These are phyloP conservation scores for Penicillium frequentans DNA, from an alignment of 2,329 filamentous ascomycete species.

Conservation along the genomic window DNA sequence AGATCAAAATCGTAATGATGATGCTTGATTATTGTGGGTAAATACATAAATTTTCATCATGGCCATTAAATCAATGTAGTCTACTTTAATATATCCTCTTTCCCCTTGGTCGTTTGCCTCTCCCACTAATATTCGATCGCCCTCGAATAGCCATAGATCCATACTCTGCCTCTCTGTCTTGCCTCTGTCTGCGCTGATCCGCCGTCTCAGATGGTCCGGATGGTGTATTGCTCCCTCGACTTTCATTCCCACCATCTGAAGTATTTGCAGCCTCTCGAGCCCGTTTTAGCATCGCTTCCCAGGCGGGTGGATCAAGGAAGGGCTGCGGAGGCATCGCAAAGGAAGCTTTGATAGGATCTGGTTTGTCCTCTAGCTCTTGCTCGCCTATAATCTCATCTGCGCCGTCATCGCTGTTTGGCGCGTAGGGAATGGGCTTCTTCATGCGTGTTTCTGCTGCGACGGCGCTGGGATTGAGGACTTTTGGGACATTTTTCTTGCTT, in stretches of 20 bases:
- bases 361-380: neutral
- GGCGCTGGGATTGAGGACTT: slow-evolving; percentile 26
- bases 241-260: slow-evolving; percentile 1
- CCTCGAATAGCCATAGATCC: slow-evolving; percentile 35
- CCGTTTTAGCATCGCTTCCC: slow-evolving; percentile 32
- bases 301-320: slow-evolving; percentile 38
- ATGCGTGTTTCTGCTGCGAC: slow-evolving; percentile 18
- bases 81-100: slow-evolving; percentile 13
- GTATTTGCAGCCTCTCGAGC: slow-evolving; percentile 4
- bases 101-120: slow-evolving; percentile 17
- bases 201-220: slow-evolving; percentile 6
- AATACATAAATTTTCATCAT: neutral
- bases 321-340: slow-evolving; percentile 37
- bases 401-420: neutral
- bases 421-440: slow-evolving; percentile 7
- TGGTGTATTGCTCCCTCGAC: neutral
- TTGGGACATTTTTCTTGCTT: slow-evolving; percentile 4
- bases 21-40: neutral
- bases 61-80: neutral
- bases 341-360: slow-evolving; percentile 30
- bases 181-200: slow-evolving; percentile 18
- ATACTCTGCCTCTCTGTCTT: slow-evolving; percentile 30
- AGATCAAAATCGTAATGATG: neutral
- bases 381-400: neutral
- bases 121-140: slow-evolving; percentile 21